Percentiles rank a stretch among this genome's conserved stretches.
Conservation (phyloP, 805 yeast species). For the Schwanniomyces pseudopolymorphus region DNA sequence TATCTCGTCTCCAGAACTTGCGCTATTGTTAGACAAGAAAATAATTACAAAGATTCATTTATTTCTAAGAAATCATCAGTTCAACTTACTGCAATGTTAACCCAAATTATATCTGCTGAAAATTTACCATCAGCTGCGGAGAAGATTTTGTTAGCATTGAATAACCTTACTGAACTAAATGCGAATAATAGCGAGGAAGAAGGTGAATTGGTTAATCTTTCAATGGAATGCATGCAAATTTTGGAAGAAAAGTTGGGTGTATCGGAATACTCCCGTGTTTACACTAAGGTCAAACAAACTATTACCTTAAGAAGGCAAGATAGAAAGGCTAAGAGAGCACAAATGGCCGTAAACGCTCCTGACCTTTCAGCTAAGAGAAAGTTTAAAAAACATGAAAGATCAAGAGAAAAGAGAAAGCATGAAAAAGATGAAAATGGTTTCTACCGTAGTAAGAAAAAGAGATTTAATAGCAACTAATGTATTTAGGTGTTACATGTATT, state of each 20-base stretch:
- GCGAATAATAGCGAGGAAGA: slow-evolving; percentile 43
- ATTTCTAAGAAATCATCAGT: slow-evolving; percentile 67
- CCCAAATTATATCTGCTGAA: slow-evolving; percentile 48
- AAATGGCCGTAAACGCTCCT: slow-evolving; percentile 74
- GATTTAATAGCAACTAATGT: slow-evolving; percentile 12
- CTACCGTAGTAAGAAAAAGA: slow-evolving; percentile 63
- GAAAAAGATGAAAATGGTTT: slow-evolving; percentile 76
- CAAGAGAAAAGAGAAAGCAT: slow-evolving; percentile 73
- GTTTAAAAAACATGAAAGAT: slow-evolving; percentile 69
- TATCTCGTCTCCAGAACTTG: slow-evolving; percentile 67
- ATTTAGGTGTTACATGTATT: neutral
- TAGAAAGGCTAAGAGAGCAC: slow-evolving; percentile 72
- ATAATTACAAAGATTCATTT: slow-evolving; percentile 49
- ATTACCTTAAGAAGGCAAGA: slow-evolving; percentile 68
- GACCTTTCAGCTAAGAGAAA: slow-evolving; percentile 78
- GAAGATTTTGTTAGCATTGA: slow-evolving; percentile 55
- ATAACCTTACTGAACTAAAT: slow-evolving; percentile 45
- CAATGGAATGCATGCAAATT: slow-evolving; percentile 66
- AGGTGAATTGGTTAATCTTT: slow-evolving; percentile 50
- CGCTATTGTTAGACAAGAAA: slow-evolving; percentile 63
- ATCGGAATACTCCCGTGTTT: slow-evolving; percentile 60
- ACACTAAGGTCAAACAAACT: slow-evolving; percentile 59
- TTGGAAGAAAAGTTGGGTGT: slow-evolving; percentile 71
- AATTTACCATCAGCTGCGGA: slow-evolving; percentile 45
- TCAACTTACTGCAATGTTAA: slow-evolving; percentile 65